phyloP scores from a whole-genome alignment of 208 protist genomes.

The Trichomonas tenax region DNA sequence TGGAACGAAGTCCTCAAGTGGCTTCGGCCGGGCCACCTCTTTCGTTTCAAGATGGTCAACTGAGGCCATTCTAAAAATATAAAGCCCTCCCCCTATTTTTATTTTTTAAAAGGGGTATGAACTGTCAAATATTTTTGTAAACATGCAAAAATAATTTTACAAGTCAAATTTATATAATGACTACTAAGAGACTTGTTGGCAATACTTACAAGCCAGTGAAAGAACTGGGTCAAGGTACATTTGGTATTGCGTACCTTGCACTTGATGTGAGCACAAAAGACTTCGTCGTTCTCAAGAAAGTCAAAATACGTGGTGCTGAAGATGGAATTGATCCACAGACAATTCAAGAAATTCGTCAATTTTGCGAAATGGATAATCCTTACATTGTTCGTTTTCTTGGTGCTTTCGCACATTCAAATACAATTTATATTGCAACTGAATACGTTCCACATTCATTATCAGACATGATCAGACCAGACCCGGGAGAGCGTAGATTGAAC shows the following conservation, averaged over 20 bases:
- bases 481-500: not conserved
- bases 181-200: not conserved
- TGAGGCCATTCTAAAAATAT: not conserved
- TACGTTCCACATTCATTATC: not conserved
- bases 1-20: not conserved
- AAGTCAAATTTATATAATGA: no score
- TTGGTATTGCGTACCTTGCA: slow-evolving; percentile 85
- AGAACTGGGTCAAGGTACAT: slow-evolving; percentile 84
- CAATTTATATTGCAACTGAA: slow-evolving; percentile 16
- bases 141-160: not conserved
- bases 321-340: slow-evolving; percentile 87
- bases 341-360: slow-evolving; percentile 84
- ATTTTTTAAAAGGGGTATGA: not conserved
- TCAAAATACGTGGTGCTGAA: slow-evolving; percentile 76
- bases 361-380: slow-evolving; percentile 83
- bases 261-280: slow-evolving; percentile 49
- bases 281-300: slow-evolving; percentile 89
- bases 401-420: not conserved
- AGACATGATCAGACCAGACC: not conserved
- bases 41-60: not conserved
- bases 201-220: slow-evolving; percentile 66
- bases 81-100: not conserved
- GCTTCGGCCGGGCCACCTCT: not conserved
- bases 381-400: slow-evolving; percentile 67
- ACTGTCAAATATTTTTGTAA: not conserved